Evolutionary conservation across 2,329 filamentous ascomycete genomes (phyloP).

Genomic region (Calonectria leucothoes): DNA sequence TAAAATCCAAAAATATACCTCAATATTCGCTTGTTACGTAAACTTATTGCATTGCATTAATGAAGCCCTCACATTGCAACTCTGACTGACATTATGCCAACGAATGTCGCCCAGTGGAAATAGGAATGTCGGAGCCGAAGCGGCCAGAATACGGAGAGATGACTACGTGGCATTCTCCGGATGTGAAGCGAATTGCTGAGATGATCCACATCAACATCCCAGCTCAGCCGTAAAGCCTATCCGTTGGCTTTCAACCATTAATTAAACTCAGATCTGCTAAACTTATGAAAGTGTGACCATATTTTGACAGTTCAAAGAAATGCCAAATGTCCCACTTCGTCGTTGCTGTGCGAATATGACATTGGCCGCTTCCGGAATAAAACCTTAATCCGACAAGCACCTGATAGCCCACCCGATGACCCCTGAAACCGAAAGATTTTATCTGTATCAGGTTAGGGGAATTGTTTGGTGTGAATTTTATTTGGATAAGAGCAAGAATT

Average conservation of each 20-base stretch:
- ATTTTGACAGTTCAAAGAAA: background rate
- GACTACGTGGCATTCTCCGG: background rate
- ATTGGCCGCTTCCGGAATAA: background rate
- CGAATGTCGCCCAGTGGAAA: background rate
- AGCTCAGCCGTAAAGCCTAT: background rate
- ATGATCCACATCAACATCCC: background rate
- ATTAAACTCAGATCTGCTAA: too few relatives aligned
- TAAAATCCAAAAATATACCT: too few relatives aligned
- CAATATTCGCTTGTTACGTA: background rate
- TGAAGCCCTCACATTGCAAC: background rate
- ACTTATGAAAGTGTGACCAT: background rate
- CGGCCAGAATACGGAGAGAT: background rate
- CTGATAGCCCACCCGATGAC: background rate
- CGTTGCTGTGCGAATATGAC: too few relatives aligned
- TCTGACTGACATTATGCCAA: background rate
- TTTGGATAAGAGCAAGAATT: too few relatives aligned
- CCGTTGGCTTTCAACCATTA: background rate
- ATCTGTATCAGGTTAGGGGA: background rate
- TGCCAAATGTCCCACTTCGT: slow-evolving; percentile 19
- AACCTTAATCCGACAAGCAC: background rate
- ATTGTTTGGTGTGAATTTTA: too few relatives aligned
- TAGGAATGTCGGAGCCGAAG: background rate
- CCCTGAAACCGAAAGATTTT: background rate
- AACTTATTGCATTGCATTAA: background rate
- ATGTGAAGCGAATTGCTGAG: background rate